These are phyloP conservation scores for Lactarius indigo DNA, from an alignment of 768 basidiomycete genomes.

Conservation along the genomic window DNA sequence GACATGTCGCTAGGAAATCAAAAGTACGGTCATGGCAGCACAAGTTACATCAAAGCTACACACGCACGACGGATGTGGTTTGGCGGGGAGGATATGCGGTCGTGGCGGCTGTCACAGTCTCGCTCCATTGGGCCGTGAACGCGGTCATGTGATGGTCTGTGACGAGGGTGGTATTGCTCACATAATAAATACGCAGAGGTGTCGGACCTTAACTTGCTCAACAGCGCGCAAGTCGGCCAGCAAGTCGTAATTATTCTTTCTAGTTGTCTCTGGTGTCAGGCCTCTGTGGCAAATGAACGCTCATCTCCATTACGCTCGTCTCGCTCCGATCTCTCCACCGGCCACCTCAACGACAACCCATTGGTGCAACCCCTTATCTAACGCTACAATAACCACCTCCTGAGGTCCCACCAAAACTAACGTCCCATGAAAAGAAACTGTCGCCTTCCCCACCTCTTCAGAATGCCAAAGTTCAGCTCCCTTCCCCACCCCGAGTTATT, in stretches of 20 bases:
- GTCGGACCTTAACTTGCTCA: not conserved
- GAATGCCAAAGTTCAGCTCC: conserved; percentile 80
- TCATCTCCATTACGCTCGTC: conserved; percentile 16
- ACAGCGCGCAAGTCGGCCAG: conserved; percentile 4
- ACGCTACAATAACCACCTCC: conserved; percentile 23
- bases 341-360: conserved; percentile 16
- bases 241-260: not conserved
- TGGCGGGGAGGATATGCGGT: too few species aligned
- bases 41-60: too few species aligned
- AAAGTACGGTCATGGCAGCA: too few species aligned
- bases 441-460: conserved; percentile 76
- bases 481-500: conserved; percentile 77
- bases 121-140: too few species aligned
- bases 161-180: too few species aligned
- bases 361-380: conserved; percentile 25
- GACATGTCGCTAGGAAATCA: too few species aligned
- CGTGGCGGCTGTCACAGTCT: too few species aligned
- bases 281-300: conserved; percentile 20
- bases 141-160: too few species aligned
- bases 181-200: too few species aligned
- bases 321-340: conserved; percentile 23
- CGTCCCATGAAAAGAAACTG: conserved; percentile 13
- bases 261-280: conserved; percentile 26
- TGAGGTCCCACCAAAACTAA: conserved; percentile 13
- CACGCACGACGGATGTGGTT: too few species aligned